Evolutionary conservation across 1,284 basidiomycete genomes (phyloP), one percentile per base, ranked within the genome.

Genomic region (Leccinum griseonigrum): DNA sequence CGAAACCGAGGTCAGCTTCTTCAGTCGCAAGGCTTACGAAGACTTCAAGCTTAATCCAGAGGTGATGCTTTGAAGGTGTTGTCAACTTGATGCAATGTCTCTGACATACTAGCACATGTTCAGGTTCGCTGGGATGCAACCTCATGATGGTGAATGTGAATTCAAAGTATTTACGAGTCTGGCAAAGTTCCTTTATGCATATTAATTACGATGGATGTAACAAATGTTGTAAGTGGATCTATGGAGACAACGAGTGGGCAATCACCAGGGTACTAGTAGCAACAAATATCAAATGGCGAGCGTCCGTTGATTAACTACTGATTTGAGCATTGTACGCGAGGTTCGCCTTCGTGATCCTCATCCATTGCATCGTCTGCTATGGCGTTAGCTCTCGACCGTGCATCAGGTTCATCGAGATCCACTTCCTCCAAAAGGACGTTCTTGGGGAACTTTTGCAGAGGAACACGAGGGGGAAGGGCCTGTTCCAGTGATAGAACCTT

Each of bases 1-100:
- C 74, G 95, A 98, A 75, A 92, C 92, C 0, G 95, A 98, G 78
- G 83, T 95, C 64, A 95, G 92, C 71, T 90, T 96, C 75, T 97
- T 97, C 80, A 90, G 90, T 69, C 80, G 84, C 48, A 80, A 83
- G 51, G 76, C 85, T 10, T 97, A 97, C 69, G 86, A 94, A 56
- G 76, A 77, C 46, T 97, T 94, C 83, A 92, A 92, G 76, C 67
- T 77, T 38, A 82, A 96, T 75, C 95, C 95, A 18, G 85, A 90
- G 79, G 93, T 94, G 65, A 48, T 69, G 56, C 18, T 0, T 3
- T 29, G 28, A 52, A 52, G n/a, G 32, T 31, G 6, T n/a, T 14
- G 14, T 52, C 51, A 29, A n/a, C 18, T 46, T 7, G n/a, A 16
- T 40, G 11, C 3, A 4, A 9, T 26, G 8, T 26, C 54, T 34